Conservation (phyloP, 768 basidiomycete genomes). For the Rhodocollybia butyracea region DNA sequence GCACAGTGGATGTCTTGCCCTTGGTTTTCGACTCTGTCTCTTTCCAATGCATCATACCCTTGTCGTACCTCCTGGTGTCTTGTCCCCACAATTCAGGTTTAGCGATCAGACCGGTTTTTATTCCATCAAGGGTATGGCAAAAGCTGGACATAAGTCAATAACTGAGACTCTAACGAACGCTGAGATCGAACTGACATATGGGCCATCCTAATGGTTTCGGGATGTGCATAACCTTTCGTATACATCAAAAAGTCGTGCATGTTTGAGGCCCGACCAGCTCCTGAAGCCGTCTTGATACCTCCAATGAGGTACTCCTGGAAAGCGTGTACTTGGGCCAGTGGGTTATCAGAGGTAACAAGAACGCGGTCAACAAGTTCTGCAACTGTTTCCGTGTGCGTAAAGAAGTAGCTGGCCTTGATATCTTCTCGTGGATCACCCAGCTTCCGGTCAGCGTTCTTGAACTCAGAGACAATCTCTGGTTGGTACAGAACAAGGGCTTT, state of each 20-base stretch:
- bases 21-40: slow-evolving; percentile 18
- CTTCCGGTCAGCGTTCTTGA: slow-evolving; percentile 30
- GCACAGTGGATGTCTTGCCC: slow-evolving; percentile 11
- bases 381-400: slow-evolving; percentile 27
- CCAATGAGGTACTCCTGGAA: slow-evolving; percentile 36
- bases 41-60: slow-evolving; percentile 25
- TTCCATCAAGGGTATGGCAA: slow-evolving; percentile 34
- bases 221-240: slow-evolving; percentile 29
- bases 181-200: slow-evolving; percentile 32
- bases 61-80: slow-evolving; percentile 17
- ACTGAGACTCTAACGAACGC: neutral
- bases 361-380: slow-evolving; percentile 21
- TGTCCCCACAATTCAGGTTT: slow-evolving; percentile 12
- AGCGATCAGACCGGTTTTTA: slow-evolving; percentile 36
- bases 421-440: slow-evolving; percentile 30
- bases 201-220: slow-evolving; percentile 33
- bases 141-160: slow-evolving; percentile 25
- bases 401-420: slow-evolving; percentile 22
- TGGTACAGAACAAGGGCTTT: slow-evolving; percentile 37
- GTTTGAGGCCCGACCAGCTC: slow-evolving; percentile 36
- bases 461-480: slow-evolving; percentile 32
- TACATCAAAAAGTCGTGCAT: slow-evolving; percentile 39
- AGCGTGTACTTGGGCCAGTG: slow-evolving; percentile 16
- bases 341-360: slow-evolving; percentile 17
- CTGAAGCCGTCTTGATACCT: slow-evolving; percentile 25